Conservation (phyloP, 305 asterid species). For the Ilex paraguariensis region DNA sequence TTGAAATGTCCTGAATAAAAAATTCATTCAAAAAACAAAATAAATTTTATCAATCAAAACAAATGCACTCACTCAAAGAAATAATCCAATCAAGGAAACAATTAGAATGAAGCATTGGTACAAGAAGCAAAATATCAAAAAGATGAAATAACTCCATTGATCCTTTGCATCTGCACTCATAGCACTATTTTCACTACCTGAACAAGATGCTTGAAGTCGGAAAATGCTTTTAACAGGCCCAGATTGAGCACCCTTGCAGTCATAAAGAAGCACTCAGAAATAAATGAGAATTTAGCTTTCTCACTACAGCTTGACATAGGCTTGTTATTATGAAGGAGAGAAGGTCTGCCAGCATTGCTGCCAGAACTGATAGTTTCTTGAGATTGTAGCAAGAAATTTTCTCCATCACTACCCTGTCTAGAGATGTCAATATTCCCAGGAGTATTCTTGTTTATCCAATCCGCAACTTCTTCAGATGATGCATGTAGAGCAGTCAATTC, state of each 20-base stretch:
- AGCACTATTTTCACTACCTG: slow-evolving; percentile 44
- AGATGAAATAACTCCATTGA: too few relatives aligned
- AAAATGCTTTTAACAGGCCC: slow-evolving; percentile 90
- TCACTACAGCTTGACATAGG: slow-evolving; percentile 33
- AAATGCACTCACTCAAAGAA: too few relatives aligned
- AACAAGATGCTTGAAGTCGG: slow-evolving; percentile 91
- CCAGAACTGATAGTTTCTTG: slow-evolving; percentile 72
- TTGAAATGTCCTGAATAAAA: slow-evolving; percentile 70
- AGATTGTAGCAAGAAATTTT: slow-evolving; percentile 55
- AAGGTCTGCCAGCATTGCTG: slow-evolving; percentile 33
- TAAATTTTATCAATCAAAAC: neutral
- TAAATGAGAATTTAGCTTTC: slow-evolving; percentile 68
- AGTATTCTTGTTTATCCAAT: slow-evolving; percentile 51
- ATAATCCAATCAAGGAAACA: too few relatives aligned
- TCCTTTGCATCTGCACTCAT: too few relatives aligned
- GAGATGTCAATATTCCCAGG: slow-evolving; percentile 31
- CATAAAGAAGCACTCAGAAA: slow-evolving; percentile 99
- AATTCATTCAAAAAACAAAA: neutral
- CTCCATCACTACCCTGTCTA: slow-evolving; percentile 38
- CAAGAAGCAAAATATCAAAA: too few relatives aligned
- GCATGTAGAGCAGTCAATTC: slow-evolving; percentile 94
- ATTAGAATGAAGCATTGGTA: too few relatives aligned
- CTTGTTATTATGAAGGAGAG: slow-evolving; percentile 28
- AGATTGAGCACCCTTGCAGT: slow-evolving; percentile 91
- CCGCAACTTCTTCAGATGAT: slow-evolving; percentile 90